Evolutionary conservation across 345 rosid species (phyloP), one percentile per base, ranked within the genome.

Genomic region (Gossypium rotundifolium): DNA sequence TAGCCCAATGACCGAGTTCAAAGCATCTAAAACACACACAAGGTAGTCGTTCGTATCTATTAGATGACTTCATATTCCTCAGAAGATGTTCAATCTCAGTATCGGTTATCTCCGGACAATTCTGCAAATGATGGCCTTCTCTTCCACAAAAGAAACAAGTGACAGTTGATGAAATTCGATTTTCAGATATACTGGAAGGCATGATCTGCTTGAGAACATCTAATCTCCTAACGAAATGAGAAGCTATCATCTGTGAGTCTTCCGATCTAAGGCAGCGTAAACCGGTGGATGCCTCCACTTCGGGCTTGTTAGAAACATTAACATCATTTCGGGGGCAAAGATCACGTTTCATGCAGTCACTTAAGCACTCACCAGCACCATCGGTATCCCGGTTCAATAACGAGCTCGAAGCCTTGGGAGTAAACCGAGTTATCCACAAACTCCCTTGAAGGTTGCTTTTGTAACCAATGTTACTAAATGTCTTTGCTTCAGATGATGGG

Each of bases 1-100:
- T 80, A 72, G 97, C 97, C 98, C 97, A 91, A 72, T 94, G 97
- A 80, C 78, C 80, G 57, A 79, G 83, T 82, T 86, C 89, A 78
- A 82, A 88, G 82, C 97, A 89, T 84, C 88, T 87, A 71, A 89
- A 81, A 77, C 94, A 89, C 65, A 85, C 66, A 75, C 84, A 77
- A 77, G 88, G 76, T 17, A 77, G 71, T 72, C 78, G 86, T 70
- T 88, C 81, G 54, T 63, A 78, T 25, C 81, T 80, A 64, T 79
- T 75, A 62, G 78, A 76, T 52, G 83, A 78, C 77, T 75, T 85
- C 49, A 81, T 38, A 73, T 80, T 86, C 71, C 74, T 80, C 45
- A 83, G 60, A 49, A 91, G 81, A 80, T 86, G 84, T 79, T 88
- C 85, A 23, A 90, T 89, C 78, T 91, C 96, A 13, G 77, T 33